These are phyloP conservation scores for Endocalyx cinctus DNA, from an alignment of 2,329 filamentous ascomycete genomes.

Conservation along the genomic window DNA sequence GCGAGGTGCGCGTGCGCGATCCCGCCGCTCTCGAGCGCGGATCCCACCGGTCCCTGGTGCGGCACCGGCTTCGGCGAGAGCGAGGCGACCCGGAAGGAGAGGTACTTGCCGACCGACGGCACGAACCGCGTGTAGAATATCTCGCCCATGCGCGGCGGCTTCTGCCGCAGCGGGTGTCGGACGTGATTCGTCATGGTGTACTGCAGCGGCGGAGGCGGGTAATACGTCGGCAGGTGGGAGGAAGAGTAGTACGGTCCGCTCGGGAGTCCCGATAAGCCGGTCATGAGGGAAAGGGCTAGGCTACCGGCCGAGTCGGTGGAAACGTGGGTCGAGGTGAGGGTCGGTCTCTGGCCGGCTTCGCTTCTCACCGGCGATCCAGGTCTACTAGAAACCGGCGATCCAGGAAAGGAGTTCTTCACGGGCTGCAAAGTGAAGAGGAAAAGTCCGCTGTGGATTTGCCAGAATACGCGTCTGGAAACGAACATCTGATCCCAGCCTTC, in stretches of 20 bases:
- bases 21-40: slow-evolving; percentile 32
- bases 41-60: slow-evolving; percentile 56
- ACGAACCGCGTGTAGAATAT: slow-evolving; percentile 87
- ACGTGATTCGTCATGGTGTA: slow-evolving; percentile 75
- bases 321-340: slow-evolving; percentile 20
- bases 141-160: slow-evolving; percentile 85
- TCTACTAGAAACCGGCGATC: slow-evolving; percentile 49
- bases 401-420: slow-evolving; percentile 37
- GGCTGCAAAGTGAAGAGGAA: slow-evolving; percentile 84
- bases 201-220: slow-evolving; percentile 75
- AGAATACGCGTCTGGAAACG: slow-evolving; percentile 75
- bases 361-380: slow-evolving; percentile 46
- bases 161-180: slow-evolving; percentile 81
- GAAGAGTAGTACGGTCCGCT: slow-evolving; percentile 72
- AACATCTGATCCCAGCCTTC: slow-evolving; percentile 78
- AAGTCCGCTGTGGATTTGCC: slow-evolving; percentile 82
- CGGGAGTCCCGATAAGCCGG: slow-evolving; percentile 34
- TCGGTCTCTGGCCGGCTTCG: slow-evolving; percentile 21
- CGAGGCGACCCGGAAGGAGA: slow-evolving; percentile 84
- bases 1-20: slow-evolving; percentile 37
- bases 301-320: slow-evolving; percentile 30
- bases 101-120: slow-evolving; percentile 74
- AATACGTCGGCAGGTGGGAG: slow-evolving; percentile 87
- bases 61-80: slow-evolving; percentile 59
- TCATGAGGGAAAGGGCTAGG: slow-evolving; percentile 30